These are phyloP conservation scores for Solanum raphanifolium DNA, from an alignment of 257 asterid genomes.

Conservation along the genomic window DNA sequence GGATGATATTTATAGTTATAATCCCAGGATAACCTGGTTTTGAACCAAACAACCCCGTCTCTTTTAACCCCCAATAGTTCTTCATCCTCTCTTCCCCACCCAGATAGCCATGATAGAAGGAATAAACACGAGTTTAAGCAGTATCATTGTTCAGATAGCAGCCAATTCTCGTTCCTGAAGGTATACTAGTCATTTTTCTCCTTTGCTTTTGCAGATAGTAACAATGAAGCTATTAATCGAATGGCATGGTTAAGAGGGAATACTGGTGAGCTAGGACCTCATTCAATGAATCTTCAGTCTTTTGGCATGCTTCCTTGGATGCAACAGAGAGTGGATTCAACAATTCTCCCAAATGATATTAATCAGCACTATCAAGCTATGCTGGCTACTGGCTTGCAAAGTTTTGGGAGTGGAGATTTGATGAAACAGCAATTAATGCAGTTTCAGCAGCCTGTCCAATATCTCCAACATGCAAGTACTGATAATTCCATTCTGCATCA, in stretches of 20 bases:
- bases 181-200: not conserved
- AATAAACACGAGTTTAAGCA: not conserved
- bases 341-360: slow-evolving; percentile 50
- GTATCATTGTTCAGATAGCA: not conserved
- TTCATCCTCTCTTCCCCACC: not conserved
- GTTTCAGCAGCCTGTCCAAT: slow-evolving; percentile 70
- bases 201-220: slow-evolving; percentile 38
- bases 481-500: slow-evolving; percentile 28
- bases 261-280: slow-evolving; percentile 63
- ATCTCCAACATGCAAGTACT: slow-evolving; percentile 48
- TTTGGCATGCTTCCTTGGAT: slow-evolving; percentile 72
- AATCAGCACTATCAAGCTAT: slow-evolving; percentile 82
- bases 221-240: slow-evolving; percentile 58
- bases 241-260: slow-evolving; percentile 85
- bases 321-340: slow-evolving; percentile 78
- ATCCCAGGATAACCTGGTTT: not conserved
- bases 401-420: slow-evolving; percentile 49
- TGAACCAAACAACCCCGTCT: not conserved
- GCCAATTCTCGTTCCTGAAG: not conserved
- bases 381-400: slow-evolving; percentile 58
- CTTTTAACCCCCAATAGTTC: not conserved
- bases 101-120: not conserved
- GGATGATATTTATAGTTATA: not conserved
- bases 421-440: slow-evolving; percentile 61
- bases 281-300: slow-evolving; percentile 55